Percentiles rank a stretch among this genome's conserved stretches.
Evolutionary conservation across 2,329 filamentous ascomycete genomes (phyloP).

Genomic region (Aureobasidium sp.): DNA sequence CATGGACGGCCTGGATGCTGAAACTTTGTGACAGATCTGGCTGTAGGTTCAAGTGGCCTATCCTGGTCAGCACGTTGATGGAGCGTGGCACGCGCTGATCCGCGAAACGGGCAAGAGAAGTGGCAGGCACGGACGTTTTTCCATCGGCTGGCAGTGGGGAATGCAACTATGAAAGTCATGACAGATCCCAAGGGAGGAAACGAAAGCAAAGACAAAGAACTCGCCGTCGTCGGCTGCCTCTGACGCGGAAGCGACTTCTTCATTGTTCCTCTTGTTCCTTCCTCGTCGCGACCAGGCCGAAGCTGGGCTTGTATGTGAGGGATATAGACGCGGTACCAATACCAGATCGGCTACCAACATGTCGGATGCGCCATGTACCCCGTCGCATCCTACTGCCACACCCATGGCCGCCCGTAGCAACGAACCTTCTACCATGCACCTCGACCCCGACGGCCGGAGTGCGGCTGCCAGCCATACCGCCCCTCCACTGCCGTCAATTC

Average conservation of each 20-base stretch:
- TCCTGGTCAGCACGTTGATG: not conserved
- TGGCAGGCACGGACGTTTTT: constrained; percentile 3
- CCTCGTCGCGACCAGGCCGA: not conserved
- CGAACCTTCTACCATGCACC: not conserved
- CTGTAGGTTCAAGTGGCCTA: no score
- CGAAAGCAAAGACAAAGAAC: not conserved
- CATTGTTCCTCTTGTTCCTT: not conserved
- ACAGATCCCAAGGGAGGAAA: not conserved
- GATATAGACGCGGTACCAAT: not conserved
- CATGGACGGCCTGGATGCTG: not conserved
- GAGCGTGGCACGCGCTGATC: not conserved
- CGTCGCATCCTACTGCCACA: not conserved
- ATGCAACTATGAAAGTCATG: not conserved
- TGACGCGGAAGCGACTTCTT: not conserved
- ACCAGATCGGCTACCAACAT: not conserved
- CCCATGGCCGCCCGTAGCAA: not conserved
- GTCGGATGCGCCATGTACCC: not conserved
- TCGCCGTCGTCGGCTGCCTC: not conserved
- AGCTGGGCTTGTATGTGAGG: not conserved
- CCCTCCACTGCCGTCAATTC: not conserved
- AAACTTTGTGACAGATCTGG: not conserved
- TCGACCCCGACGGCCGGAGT: not conserved
- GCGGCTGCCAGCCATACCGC: not conserved
- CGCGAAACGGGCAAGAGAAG: not conserved
- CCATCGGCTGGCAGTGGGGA: not conserved